Evolutionary conservation across 2,329 filamentous ascomycete species (phyloP).

Genomic region (Penicillium sp.): DNA sequence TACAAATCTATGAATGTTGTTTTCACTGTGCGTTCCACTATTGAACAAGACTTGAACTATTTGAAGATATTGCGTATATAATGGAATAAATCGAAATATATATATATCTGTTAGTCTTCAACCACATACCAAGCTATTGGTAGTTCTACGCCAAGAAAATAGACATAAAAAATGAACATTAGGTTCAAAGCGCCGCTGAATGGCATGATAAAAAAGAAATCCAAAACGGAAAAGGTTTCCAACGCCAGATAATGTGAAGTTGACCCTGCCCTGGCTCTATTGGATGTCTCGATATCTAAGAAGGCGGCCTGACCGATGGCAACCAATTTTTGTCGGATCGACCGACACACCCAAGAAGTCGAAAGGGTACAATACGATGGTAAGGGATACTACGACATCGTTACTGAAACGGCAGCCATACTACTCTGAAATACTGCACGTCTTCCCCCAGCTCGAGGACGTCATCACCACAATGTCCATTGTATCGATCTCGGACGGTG

Average conservation of each 20-base stretch:
- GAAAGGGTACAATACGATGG: too few relatives aligned
- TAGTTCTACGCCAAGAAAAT: too few relatives aligned
- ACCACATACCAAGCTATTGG: background rate
- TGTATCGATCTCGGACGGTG: background rate
- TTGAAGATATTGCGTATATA: too few relatives aligned
- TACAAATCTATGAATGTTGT: background rate
- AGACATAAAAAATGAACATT: background rate
- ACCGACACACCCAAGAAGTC: background rate
- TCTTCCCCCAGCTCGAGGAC: background rate
- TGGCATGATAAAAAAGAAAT: too few relatives aligned
- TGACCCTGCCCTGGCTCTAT: fast-evolving
- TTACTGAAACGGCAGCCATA: too few relatives aligned
- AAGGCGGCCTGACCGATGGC: background rate
- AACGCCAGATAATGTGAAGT: too few relatives aligned
- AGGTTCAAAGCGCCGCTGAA: background rate
- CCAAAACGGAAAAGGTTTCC: fast-evolving
- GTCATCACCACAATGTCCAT: background rate
- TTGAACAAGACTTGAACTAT: background rate
- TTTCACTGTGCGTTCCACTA: background rate
- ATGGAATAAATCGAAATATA: too few relatives aligned
- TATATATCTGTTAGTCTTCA: too few relatives aligned
- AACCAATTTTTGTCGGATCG: background rate
- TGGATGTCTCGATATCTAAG: background rate
- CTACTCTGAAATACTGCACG: background rate
- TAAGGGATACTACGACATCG: fast-evolving